Percentiles rank a stretch among this genome's conserved stretches.
phyloP scores from a whole-genome alignment of 371 early-diverging fungal species.

The Batrachochytrium dendrobatidis region DNA sequence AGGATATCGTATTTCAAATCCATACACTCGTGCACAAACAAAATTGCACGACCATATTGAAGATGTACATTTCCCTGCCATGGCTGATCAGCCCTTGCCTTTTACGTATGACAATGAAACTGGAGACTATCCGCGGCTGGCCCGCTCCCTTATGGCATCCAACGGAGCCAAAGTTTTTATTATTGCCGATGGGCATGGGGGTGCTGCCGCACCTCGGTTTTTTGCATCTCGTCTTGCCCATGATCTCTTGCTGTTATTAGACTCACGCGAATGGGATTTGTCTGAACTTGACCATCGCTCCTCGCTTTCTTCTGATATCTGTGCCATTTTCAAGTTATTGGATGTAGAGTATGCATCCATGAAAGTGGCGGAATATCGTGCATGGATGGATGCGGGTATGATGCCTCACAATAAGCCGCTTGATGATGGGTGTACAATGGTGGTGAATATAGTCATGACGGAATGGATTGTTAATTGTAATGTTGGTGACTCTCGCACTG shows the following conservation, averaged over 20 bases:
- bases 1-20: conserved; percentile 24
- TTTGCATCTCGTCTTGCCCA: conserved; percentile 25
- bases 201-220: conserved; percentile 32
- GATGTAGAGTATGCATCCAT: conserved; percentile 31
- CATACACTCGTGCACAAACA: conserved; percentile 3
- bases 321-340: conserved; percentile 21
- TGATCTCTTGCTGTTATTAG: conserved; percentile 15
- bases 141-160: neutral
- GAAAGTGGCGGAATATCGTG: conserved; percentile 33
- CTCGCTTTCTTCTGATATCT: conserved; percentile 13
- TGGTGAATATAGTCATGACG: conserved; percentile 61
- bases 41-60: conserved; percentile 31
- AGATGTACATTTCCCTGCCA: conserved; percentile 32
- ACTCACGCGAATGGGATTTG: conserved; percentile 27
- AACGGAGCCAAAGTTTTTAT: conserved; percentile 20
- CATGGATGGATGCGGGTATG: conserved; percentile 25
- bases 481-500: conserved; percentile 77
- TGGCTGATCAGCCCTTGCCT: conserved; percentile 3
- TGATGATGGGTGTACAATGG: conserved; percentile 77
- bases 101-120: neutral
- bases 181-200: conserved; percentile 45
- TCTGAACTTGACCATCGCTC: conserved; percentile 6
- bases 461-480: conserved; percentile 73
- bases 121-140: neutral
- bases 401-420: conserved; percentile 31